Conservation (phyloP, 495 filamentous ascomycete genomes). For the Penicillium angulare region DNA sequence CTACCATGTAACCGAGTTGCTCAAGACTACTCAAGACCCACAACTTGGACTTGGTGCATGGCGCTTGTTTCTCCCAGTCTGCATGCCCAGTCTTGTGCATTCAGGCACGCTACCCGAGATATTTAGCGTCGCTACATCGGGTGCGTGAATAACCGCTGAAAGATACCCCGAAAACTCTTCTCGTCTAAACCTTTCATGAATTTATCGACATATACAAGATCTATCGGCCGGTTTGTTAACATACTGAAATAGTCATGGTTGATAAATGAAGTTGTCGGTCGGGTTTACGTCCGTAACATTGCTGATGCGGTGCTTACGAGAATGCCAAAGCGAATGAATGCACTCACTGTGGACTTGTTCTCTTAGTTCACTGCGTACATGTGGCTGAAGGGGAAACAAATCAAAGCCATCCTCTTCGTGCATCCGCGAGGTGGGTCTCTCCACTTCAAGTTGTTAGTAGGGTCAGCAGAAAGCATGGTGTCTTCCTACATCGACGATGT, state of each 20-base stretch:
- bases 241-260: constrained; percentile 51
- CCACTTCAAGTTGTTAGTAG: constrained; percentile 50
- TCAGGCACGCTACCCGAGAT: constrained; percentile 47
- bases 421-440: constrained; percentile 59
- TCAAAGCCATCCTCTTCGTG: constrained; percentile 53
- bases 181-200: constrained; percentile 47
- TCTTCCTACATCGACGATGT: too few species aligned
- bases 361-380: constrained; percentile 36
- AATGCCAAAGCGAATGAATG: constrained; percentile 53
- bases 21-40: too few species aligned
- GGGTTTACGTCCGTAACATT: constrained; percentile 51
- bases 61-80: constrained; percentile 63
- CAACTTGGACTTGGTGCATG: constrained; percentile 55
- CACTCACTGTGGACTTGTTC: constrained; percentile 52
- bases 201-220: constrained; percentile 59
- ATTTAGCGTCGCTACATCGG: constrained; percentile 50
- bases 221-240: constrained; percentile 52
- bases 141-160: constrained; percentile 45
- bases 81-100: constrained; percentile 49
- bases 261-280: constrained; percentile 37
- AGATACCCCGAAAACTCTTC: constrained; percentile 33
- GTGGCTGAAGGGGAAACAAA: too few species aligned
- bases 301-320: constrained; percentile 52
- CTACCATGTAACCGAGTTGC: too few species aligned
- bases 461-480: too few species aligned